These are phyloP conservation scores for Setaria viridis DNA, from an alignment of 202 grass and related monocot genomes.

Conservation along the genomic window DNA sequence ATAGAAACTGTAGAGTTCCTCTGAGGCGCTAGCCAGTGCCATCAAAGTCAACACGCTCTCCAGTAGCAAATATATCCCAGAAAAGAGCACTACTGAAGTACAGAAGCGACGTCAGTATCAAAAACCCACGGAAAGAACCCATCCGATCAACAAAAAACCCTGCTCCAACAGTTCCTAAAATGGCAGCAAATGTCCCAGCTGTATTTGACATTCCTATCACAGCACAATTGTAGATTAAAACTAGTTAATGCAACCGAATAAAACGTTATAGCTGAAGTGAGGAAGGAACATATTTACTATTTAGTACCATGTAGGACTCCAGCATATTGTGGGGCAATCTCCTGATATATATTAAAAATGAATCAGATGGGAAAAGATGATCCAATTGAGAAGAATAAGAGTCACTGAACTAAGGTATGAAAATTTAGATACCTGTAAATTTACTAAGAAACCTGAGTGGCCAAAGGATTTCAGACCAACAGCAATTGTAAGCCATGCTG, in stretches of 20 bases:
- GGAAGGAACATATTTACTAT: conserved; percentile 35
- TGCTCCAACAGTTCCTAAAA: conserved; percentile 92
- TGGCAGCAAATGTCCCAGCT: conserved; percentile 89
- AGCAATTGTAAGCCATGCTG: conserved; percentile 88
- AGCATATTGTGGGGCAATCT: conserved; percentile 89
- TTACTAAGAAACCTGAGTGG: conserved; percentile 96
- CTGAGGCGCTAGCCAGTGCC: conserved; percentile 43
- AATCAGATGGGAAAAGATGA: conserved; percentile 34
- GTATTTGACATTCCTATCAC: conserved; percentile 95
- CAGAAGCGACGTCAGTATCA: conserved; percentile 78
- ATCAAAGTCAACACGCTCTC: conserved; percentile 84
- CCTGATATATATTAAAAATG: conserved; percentile 55
- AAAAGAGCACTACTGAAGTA: conserved; percentile 89
- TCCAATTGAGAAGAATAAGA: neutral
- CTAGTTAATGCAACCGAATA: conserved; percentile 3
- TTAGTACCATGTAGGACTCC: conserved; percentile 89
- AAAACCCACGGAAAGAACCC: conserved; percentile 94
- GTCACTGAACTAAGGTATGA: conserved; percentile 13
- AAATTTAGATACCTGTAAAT: conserved; percentile 74
- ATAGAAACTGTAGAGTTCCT: conserved; percentile 8
- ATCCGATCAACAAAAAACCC: conserved; percentile 95
- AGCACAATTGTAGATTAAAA: conserved; percentile 34
- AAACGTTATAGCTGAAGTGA: conserved; percentile 30
- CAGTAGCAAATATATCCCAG: conserved; percentile 94
- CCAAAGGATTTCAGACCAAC: conserved; percentile 95